A percentile compares a stretch with the other conserved stretches of the same genome.
Conservation (phyloP, 2,329 filamentous ascomycete genomes). For the Zalaria obscura region DNA sequence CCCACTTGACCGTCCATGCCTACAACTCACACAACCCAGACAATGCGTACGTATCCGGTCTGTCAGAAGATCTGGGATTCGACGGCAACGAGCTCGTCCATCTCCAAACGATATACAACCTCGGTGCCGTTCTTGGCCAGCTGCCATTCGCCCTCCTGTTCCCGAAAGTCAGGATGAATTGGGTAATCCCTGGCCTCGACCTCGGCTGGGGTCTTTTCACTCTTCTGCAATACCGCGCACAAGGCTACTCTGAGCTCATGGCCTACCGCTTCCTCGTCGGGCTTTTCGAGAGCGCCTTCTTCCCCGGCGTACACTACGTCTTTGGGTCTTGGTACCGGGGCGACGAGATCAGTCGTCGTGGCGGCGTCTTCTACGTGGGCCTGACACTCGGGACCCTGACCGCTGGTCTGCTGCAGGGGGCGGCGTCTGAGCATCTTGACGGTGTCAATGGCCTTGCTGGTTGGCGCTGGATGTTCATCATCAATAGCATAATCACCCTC, state of each 20-base stretch:
- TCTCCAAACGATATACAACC: constrained; percentile 38
- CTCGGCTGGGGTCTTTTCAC: constrained; percentile 45
- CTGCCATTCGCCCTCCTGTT: constrained; percentile 40
- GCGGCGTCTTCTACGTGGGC: constrained; percentile 38
- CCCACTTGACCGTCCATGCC: background rate
- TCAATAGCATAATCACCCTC: constrained; percentile 41
- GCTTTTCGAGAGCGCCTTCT: constrained; percentile 8
- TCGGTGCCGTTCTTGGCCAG: constrained; percentile 37
- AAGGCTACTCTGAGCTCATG: constrained; percentile 22
- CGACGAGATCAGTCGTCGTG: constrained; percentile 21
- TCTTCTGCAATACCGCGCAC: constrained; percentile 37
- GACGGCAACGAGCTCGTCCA: constrained; percentile 41
- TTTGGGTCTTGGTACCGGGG: constrained; percentile 6
- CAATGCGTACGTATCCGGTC: constrained; percentile 41
- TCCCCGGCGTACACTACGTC: constrained; percentile 7
- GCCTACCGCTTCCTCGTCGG: constrained; percentile 7
- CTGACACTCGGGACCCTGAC: constrained; percentile 38
- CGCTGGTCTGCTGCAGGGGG: constrained; percentile 29
- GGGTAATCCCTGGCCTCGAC: constrained; percentile 37
- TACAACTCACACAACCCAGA: constrained; percentile 17
- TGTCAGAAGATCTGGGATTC: constrained; percentile 38
- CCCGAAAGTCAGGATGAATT: constrained; percentile 28
- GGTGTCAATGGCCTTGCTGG: constrained; percentile 32
- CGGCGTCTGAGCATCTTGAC: constrained; percentile 18
- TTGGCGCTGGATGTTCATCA: constrained; percentile 43